Evolutionary conservation across 164 flowering plant genomes (phyloP).

Genomic region (Aristolochia contorta): DNA sequence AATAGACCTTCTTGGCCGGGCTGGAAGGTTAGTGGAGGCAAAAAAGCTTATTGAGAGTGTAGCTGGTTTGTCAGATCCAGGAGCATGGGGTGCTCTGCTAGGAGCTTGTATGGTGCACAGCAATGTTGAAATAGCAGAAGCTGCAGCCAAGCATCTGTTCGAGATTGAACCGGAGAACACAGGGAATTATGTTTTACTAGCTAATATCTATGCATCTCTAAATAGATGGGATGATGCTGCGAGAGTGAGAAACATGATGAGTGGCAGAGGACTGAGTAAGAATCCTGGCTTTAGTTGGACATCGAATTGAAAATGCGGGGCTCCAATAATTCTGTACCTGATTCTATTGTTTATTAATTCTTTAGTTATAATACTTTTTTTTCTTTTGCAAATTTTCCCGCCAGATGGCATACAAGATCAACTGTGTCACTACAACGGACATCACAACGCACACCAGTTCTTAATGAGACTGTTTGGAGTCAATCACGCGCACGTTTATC

Average conservation of each 20-base stretch:
- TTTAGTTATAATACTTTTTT: too few relatives aligned
- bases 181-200: conserved; percentile 35
- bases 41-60: conserved; percentile 17
- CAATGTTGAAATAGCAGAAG: conserved; percentile 32
- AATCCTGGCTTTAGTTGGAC: conserved; percentile 38
- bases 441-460: too few relatives aligned
- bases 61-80: conserved; percentile 18
- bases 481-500: too few relatives aligned
- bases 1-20: conserved; percentile 39
- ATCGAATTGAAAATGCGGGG: background rate
- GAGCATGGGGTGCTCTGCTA: conserved; percentile 35
- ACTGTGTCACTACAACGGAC: too few relatives aligned
- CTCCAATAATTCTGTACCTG: background rate
- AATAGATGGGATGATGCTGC: conserved; percentile 34
- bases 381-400: too few relatives aligned
- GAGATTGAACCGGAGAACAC: conserved; percentile 40
- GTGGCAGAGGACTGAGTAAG: conserved; percentile 21
- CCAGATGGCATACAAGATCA: too few relatives aligned
- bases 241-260: conserved; percentile 25
- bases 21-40: conserved; percentile 29
- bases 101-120: conserved; percentile 31
- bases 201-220: conserved; percentile 29
- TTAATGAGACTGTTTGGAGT: too few relatives aligned
- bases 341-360: too few relatives aligned
- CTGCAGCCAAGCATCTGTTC: conserved; percentile 30